These are phyloP conservation scores for Pythium phragmiticola DNA, from an alignment of 352 stramenopile species.

Conservation along the genomic window DNA sequence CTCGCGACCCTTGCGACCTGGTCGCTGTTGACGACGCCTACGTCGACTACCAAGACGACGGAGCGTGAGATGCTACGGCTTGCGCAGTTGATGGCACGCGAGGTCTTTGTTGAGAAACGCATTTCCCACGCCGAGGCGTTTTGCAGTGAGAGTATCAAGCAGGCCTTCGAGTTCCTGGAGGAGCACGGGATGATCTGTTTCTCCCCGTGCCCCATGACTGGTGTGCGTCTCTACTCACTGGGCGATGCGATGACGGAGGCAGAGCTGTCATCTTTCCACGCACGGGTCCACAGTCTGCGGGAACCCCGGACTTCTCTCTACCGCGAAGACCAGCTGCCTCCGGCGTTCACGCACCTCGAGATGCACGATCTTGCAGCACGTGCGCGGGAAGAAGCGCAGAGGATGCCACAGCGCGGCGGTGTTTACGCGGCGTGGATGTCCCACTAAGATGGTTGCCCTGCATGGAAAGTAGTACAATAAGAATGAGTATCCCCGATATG, in stretches of 20 bases:
- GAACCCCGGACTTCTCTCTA: slow-evolving; percentile 50
- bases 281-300: slow-evolving; percentile 42
- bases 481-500: no score
- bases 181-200: slow-evolving; percentile 43
- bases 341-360: slow-evolving; percentile 30
- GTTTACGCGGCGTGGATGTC: slow-evolving; percentile 39
- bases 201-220: slow-evolving; percentile 29
- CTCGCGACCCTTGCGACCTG: slow-evolving; percentile 51
- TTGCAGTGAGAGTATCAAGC: slow-evolving; percentile 76
- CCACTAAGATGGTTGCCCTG: background rate
- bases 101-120: slow-evolving; percentile 40
- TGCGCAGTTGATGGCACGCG: slow-evolving; percentile 55
- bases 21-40: slow-evolving; percentile 51
- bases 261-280: slow-evolving; percentile 34
- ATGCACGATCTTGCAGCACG: slow-evolving; percentile 33
- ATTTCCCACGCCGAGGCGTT: slow-evolving; percentile 64
- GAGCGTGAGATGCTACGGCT: slow-evolving; percentile 53
- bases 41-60: slow-evolving; percentile 11
- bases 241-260: background rate
- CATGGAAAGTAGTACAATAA: no score
- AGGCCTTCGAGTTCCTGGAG: slow-evolving; percentile 63
- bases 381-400: slow-evolving; percentile 34
- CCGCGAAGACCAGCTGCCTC: slow-evolving; percentile 31
- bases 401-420: slow-evolving; percentile 10
- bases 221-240: slow-evolving; percentile 30